Conservation (phyloP, 2,329 filamentous ascomycete species). For the Alternaria triticina region DNA sequence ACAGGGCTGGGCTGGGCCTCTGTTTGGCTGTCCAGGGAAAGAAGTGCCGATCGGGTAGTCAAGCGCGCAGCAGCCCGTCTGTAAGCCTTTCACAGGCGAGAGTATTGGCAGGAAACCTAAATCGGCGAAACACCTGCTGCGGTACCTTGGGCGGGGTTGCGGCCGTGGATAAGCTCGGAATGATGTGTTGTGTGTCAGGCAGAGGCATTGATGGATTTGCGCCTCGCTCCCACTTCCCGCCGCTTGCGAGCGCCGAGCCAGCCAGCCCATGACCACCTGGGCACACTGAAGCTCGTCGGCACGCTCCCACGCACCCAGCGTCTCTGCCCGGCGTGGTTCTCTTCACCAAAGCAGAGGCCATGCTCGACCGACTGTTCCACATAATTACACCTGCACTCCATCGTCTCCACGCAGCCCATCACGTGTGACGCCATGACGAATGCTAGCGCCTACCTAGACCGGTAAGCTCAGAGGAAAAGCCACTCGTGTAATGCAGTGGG, state of each 20-base stretch:
- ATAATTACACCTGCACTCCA: background rate
- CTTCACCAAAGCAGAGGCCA: background rate
- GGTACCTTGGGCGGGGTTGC: constrained; percentile 37
- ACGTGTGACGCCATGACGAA: constrained; percentile 14
- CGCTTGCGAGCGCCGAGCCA: constrained; percentile 27
- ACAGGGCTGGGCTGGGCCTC: constrained; percentile 44
- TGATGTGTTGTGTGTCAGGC: constrained; percentile 43
- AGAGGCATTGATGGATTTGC: constrained; percentile 25
- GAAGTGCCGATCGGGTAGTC: constrained; percentile 45
- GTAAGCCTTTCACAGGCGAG: constrained; percentile 36
- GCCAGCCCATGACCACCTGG: constrained; percentile 6
- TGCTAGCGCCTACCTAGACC: constrained; percentile 10
- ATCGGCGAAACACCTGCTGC: constrained; percentile 32
- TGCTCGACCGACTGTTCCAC: background rate
- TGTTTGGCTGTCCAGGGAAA: constrained; percentile 45
- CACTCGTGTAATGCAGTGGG: constrained; percentile 1
- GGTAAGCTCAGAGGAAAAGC: constrained; percentile 5
- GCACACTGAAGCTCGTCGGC: background rate
- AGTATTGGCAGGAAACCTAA: constrained; percentile 42
- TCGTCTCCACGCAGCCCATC: constrained; percentile 9
- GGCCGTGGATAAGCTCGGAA: constrained; percentile 48
- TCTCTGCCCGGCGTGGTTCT: background rate
- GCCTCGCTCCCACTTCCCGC: constrained; percentile 11
- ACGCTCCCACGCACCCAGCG: background rate
- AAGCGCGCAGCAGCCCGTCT: constrained; percentile 34